phyloP scores from a whole-genome alignment of 306 rosid species.

The Canavalia ensiformis region DNA sequence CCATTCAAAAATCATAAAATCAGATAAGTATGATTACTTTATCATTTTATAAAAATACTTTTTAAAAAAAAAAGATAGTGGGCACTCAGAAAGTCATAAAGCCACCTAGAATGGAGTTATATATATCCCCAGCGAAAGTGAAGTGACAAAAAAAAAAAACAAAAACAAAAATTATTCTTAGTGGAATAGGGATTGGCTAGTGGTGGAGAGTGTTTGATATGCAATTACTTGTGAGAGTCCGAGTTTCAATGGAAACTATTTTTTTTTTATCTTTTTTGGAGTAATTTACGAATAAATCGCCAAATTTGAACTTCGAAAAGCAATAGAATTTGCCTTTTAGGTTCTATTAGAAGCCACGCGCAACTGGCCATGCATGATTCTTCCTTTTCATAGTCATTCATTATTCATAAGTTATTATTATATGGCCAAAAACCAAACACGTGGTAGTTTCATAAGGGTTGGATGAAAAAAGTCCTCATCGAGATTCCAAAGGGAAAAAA shows the following conservation, averaged over 20 bases:
- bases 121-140: background rate
- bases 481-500: background rate
- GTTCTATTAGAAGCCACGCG: slow-evolving; percentile 18
- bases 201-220: no score
- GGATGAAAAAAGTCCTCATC: background rate
- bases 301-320: slow-evolving; percentile 12
- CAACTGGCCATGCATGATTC: background rate
- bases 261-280: background rate
- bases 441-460: background rate
- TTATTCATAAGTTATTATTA: slow-evolving; percentile 12
- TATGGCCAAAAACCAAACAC: slow-evolving; percentile 37
- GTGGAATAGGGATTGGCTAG: background rate
- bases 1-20: background rate
- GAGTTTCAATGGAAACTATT: background rate
- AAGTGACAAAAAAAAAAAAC: background rate
- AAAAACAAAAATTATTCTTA: background rate
- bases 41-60: background rate
- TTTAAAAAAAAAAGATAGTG: background rate
- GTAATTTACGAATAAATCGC: slow-evolving; percentile 8
- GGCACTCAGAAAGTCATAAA: slow-evolving; percentile 18
- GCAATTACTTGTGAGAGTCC: background rate
- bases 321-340: slow-evolving; percentile 11
- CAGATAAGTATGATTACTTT: background rate
- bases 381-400: slow-evolving; percentile 2
- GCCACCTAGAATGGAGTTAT: background rate